Evolutionary conservation across 805 yeast genomes (phyloP).

Genomic region (Candida pseudoglaebosa): DNA sequence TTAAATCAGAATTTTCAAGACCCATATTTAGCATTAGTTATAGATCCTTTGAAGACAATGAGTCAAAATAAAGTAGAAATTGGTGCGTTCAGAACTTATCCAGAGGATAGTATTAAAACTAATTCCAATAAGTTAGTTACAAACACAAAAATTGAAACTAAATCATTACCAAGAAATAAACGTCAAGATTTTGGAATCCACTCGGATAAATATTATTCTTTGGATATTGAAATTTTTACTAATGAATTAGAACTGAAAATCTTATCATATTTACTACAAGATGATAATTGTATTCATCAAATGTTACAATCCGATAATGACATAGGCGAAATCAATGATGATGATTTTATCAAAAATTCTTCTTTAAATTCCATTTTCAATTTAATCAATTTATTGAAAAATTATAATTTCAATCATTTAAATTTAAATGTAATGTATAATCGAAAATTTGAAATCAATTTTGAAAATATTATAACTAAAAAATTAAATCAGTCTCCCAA

Average conservation of each 20-base stretch:
- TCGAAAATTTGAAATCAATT: conserved; percentile 7
- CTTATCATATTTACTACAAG: conserved; percentile 16
- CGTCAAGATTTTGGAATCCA: conserved; percentile 68
- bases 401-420: conserved; percentile 1
- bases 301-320: conserved; percentile 6
- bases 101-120: conserved; percentile 23
- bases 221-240: conserved; percentile 58
- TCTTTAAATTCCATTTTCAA: conserved; percentile 5
- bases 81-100: conserved; percentile 82
- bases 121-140: conserved; percentile 12
- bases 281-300: conserved; percentile 12
- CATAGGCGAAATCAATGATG: conserved; percentile 4
- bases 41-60: conserved; percentile 73
- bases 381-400: conserved; percentile 6
- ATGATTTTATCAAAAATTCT: conserved; percentile 3
- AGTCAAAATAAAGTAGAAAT: conserved; percentile 68
- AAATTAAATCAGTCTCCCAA: conserved; percentile 3
- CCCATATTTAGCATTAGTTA: conserved; percentile 84
- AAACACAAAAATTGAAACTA: conserved; percentile 1
- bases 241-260: conserved; percentile 44
- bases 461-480: conserved; percentile 6
- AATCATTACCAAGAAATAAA: conserved; percentile 43
- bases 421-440: conserved; percentile 4
- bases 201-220: conserved; percentile 62
- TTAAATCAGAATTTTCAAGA: conserved; percentile 87